Evolutionary conservation across 176 grass and related monocot genomes (phyloP).

Genomic region (Triticum monococcum): DNA sequence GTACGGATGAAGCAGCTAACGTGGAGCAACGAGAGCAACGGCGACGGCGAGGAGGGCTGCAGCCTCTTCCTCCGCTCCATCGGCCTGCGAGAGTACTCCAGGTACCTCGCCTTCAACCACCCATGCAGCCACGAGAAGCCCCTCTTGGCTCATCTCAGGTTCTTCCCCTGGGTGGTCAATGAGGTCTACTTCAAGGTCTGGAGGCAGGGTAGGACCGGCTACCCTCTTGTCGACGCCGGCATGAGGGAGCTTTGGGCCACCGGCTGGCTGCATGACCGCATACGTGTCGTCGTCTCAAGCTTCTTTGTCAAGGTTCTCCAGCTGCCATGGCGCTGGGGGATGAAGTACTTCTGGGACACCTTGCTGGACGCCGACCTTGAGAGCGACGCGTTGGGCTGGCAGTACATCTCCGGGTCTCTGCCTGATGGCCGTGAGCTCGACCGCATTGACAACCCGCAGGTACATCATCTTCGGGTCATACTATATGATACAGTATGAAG

Average conservation of each 20-base stretch:
- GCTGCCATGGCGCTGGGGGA: constrained; percentile 97
- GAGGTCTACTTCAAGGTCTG: constrained; percentile 86
- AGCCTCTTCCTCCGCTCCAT: constrained; percentile 76
- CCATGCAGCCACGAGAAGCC: constrained; percentile 85
- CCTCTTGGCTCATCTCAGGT: constrained; percentile 80
- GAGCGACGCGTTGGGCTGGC: constrained; percentile 96
- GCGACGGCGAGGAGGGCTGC: constrained; percentile 82
- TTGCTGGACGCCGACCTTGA: constrained; percentile 97
- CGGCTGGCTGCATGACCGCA: constrained; percentile 92
- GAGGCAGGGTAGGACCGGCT: constrained; percentile 94
- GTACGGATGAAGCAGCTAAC: constrained; percentile 86
- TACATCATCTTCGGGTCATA: not conserved
- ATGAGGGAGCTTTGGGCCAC: constrained; percentile 99
- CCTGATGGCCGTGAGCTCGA: constrained; percentile 93
- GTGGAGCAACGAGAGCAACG: constrained; percentile 89
- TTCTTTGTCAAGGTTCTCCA: constrained; percentile 98
- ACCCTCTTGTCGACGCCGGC: constrained; percentile 94
- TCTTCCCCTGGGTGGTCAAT: constrained; percentile 90
- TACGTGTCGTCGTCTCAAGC: constrained; percentile 86
- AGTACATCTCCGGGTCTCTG: constrained; percentile 91
- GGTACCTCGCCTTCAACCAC: constrained; percentile 97
- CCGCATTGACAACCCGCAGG: constrained; percentile 87
- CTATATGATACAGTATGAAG: too few species aligned
- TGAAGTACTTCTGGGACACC: constrained; percentile 99
- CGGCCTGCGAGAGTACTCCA: constrained; percentile 86